Percentiles rank a stretch among this genome's conserved stretches.
These are phyloP conservation scores for Colletotrichum orchidophilum DNA, from an alignment of 2,329 filamentous ascomycete species.

Conservation along the genomic window DNA sequence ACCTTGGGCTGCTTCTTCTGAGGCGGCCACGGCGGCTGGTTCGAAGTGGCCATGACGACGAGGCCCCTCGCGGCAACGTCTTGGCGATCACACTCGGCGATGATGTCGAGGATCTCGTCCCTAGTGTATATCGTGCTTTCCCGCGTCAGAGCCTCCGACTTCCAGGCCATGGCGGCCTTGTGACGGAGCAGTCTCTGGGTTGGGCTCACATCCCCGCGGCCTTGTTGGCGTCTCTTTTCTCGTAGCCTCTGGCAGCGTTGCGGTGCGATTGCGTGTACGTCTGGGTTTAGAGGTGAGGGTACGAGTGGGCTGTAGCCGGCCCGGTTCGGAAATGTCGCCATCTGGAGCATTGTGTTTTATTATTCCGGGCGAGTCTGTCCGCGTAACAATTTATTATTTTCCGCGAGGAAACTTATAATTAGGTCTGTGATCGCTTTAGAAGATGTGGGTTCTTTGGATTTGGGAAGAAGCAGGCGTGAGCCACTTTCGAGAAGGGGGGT, in stretches of 20 bases:
- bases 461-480: not conserved
- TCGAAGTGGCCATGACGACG: constrained; percentile 7
- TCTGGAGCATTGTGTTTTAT: constrained; percentile 3
- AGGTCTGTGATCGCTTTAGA: not conserved
- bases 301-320: constrained; percentile 38
- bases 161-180: constrained; percentile 54
- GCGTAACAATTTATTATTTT: not conserved
- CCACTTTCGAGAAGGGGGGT: constrained; percentile 1
- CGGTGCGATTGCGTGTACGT: constrained; percentile 18
- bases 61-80: constrained; percentile 14
- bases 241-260: constrained; percentile 33
- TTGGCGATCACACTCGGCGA: constrained; percentile 29
- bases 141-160: constrained; percentile 36
- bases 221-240: constrained; percentile 32
- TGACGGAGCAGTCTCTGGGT: constrained; percentile 51
- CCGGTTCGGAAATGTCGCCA: constrained; percentile 31
- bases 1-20: constrained; percentile 21
- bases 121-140: constrained; percentile 28
- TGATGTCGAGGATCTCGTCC: constrained; percentile 31
- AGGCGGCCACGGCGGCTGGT: not conserved
- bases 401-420: not conserved
- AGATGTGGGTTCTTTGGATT: not conserved
- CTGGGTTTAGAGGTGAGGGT: constrained; percentile 43
- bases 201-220: constrained; percentile 45
- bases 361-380: not conserved